phyloP scores from a whole-genome alignment of 805 yeast genomes.

The Nakazawaea wickerhamii region DNA sequence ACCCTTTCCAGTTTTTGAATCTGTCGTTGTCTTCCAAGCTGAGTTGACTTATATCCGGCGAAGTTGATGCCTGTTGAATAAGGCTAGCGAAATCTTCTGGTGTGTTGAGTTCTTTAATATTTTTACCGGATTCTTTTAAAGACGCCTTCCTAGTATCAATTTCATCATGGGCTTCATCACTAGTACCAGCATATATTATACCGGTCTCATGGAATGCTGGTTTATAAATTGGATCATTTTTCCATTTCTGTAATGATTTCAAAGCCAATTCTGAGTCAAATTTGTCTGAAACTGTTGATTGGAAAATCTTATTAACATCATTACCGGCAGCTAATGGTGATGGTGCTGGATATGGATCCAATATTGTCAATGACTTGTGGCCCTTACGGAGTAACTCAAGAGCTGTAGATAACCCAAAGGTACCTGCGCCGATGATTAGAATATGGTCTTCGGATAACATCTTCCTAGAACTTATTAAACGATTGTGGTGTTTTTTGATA shows the following conservation, averaged over 20 bases:
- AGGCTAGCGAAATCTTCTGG: constrained; percentile 15
- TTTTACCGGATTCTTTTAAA: constrained; percentile 5
- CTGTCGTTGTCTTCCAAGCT: constrained; percentile 11
- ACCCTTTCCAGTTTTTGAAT: constrained; percentile 28
- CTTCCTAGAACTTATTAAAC: no score
- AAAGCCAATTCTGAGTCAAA: constrained; percentile 26
- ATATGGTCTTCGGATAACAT: constrained; percentile 14
- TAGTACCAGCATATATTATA: constrained; percentile 24
- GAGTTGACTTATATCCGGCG: constrained; percentile 1
- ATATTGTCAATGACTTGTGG: constrained; percentile 22
- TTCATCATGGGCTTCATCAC: constrained; percentile 14
- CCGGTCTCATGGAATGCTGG: constrained; percentile 30
- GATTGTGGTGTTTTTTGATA: no score
- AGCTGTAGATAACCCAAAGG: constrained; percentile 39
- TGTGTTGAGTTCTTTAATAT: constrained; percentile 11
- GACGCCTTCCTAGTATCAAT: constrained; percentile 10
- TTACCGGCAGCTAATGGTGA: constrained; percentile 35
- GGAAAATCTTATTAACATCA: constrained; percentile 36
- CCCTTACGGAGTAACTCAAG: constrained; percentile 30
- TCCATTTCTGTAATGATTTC: constrained; percentile 31
- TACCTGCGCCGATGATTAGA: constrained; percentile 38
- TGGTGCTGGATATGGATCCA: constrained; percentile 30
- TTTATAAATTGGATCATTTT: constrained; percentile 24
- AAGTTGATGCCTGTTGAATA: not conserved
- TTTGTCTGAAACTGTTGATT: constrained; percentile 23